A percentile compares a stretch with the other conserved stretches of the same genome.
Evolutionary conservation across 2,329 filamentous ascomycete species (phyloP).

Genomic region (Neopestalotiopsis sp.): DNA sequence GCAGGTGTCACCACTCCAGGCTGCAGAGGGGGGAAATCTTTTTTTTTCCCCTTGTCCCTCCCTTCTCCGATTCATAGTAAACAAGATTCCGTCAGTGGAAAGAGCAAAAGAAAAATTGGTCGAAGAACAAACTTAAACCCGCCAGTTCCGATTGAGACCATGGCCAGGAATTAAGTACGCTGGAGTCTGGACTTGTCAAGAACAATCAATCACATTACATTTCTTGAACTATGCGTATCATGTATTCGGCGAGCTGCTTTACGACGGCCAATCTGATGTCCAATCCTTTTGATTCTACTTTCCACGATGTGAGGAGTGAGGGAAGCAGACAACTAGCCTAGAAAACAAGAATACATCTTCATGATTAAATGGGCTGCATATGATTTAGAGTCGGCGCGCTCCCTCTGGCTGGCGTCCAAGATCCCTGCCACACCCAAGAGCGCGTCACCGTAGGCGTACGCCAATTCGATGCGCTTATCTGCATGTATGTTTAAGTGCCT

Average conservation of each 20-base stretch:
- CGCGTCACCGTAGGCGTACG: background rate
- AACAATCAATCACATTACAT: no score
- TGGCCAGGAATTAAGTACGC: background rate
- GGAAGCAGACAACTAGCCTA: no score
- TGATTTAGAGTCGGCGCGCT: background rate
- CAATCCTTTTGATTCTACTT: no score
- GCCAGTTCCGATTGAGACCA: background rate
- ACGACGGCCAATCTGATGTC: no score
- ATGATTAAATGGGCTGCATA: background rate
- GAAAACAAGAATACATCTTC: no score
- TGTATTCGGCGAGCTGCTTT: no score
- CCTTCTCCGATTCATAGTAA: background rate
- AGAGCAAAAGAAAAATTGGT: background rate
- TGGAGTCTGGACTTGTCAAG: no score
- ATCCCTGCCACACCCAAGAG: background rate
- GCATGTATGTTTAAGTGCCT: background rate
- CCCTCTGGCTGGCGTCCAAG: background rate
- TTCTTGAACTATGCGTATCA: no score
- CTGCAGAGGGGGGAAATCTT: background rate
- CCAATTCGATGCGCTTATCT: background rate
- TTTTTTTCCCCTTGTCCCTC: no score
- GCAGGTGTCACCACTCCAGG: background rate
- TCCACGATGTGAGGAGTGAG: no score
- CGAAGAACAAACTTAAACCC: background rate
- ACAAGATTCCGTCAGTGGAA: background rate